These are phyloP conservation scores for Botryotinia globosa DNA, from an alignment of 2,329 filamentous ascomycete genomes.

Conservation along the genomic window DNA sequence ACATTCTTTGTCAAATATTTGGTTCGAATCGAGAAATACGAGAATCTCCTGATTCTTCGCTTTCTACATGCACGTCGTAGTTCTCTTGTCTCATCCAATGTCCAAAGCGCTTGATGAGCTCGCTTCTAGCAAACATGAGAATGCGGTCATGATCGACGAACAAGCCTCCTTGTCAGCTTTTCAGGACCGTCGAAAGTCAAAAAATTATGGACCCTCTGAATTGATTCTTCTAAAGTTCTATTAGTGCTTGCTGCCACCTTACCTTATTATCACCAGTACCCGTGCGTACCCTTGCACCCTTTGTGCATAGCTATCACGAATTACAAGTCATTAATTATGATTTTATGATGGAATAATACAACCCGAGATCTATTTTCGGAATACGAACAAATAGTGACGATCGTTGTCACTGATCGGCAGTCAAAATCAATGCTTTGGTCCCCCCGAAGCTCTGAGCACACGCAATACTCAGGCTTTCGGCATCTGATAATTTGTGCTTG, in stretches of 20 bases:
- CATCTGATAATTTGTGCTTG: background rate
- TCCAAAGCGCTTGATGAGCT: background rate
- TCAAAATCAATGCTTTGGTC: background rate
- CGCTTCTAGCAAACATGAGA: background rate
- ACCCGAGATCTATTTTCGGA: background rate
- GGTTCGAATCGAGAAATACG: background rate
- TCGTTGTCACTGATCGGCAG: background rate
- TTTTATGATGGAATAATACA: background rate
- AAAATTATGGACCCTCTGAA: background rate
- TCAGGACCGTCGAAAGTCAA: background rate
- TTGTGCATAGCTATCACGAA: background rate
- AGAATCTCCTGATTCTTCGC: background rate
- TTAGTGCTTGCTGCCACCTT: background rate
- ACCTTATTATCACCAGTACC: background rate
- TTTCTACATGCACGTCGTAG: background rate
- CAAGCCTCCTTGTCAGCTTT: background rate
- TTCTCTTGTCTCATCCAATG: background rate
- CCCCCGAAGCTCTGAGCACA: background rate
- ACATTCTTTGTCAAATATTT: background rate
- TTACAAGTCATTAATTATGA: background rate
- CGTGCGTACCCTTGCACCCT: background rate
- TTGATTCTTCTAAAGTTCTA: background rate
- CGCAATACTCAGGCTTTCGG: background rate
- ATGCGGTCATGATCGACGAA: background rate
- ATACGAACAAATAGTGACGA: conserved; percentile 1